phyloP scores from a whole-genome alignment of 2,329 filamentous ascomycete genomes.

The Cryphonectria radicalis region DNA sequence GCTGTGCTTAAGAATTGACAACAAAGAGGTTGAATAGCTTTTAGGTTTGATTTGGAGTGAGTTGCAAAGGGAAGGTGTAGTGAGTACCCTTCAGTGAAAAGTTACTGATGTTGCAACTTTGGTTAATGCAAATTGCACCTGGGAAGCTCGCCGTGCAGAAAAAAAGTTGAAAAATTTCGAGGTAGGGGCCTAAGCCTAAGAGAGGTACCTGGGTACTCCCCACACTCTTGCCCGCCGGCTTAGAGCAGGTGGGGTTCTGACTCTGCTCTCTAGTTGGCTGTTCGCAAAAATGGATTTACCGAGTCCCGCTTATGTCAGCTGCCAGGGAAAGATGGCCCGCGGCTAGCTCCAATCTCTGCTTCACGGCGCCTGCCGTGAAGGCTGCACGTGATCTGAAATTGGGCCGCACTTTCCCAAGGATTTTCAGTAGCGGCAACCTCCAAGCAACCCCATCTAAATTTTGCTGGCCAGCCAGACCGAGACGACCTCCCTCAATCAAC shows the following conservation, averaged over 20 bases:
- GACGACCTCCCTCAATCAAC: slow-evolving; percentile 26
- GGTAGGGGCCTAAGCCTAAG: slow-evolving; percentile 14
- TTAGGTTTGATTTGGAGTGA: background rate
- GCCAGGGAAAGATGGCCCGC: background rate
- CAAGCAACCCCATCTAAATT: slow-evolving; percentile 11
- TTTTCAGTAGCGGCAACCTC: slow-evolving; percentile 13
- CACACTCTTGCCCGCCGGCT: slow-evolving; percentile 22
- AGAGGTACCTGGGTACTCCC: slow-evolving; percentile 27
- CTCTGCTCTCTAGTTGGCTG: slow-evolving; percentile 10
- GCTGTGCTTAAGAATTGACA: slow-evolving; percentile 3
- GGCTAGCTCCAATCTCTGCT: background rate
- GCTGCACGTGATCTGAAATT: slow-evolving; percentile 11
- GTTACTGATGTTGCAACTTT: slow-evolving; percentile 23
- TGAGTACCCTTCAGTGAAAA: slow-evolving; percentile 13
- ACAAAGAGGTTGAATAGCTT: slow-evolving; percentile 8
- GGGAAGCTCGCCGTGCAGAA: slow-evolving; percentile 24
- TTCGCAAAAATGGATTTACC: slow-evolving; percentile 27
- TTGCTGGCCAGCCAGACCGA: slow-evolving; percentile 14
- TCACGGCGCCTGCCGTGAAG: slow-evolving; percentile 5
- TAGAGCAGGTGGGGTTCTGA: slow-evolving; percentile 13
- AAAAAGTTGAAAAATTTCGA: slow-evolving; percentile 28
- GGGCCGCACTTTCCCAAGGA: slow-evolving; percentile 18
- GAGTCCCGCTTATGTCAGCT: slow-evolving; percentile 19
- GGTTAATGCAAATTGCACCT: slow-evolving; percentile 16
- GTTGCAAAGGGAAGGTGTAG: slow-evolving; percentile 18